Base-by-base conservation (phyloP, 805 yeast genomes). In the Starmera pachycereana region DNA sequence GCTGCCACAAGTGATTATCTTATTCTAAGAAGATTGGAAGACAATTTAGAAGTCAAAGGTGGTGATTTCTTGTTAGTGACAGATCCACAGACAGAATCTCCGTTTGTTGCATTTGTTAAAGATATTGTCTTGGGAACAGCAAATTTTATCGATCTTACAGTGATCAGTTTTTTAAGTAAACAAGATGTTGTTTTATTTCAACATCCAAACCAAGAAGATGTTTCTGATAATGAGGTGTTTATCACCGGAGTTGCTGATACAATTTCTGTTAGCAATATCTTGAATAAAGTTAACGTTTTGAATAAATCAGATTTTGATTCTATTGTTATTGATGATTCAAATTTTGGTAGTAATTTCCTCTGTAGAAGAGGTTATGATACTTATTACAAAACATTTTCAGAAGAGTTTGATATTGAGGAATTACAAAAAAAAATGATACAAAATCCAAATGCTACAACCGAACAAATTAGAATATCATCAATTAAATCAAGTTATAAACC, bases 51-150 rank as follows among this genome's bases (percentile, higher is more conserved):
- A 36, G 47, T 81, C 16, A 62, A 63, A 22, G 63, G 65, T 9
- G 88, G 88, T 4, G 79, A 74, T 44, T 60, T 72, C 32, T 50
- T 80, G 0, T 52, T 76, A 8, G 60, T 72, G 33, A 58, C 57
- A 29, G 63, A 62, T 40, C 59, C 58, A 4, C 52, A 44, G 1
- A 58, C 54, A 2, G 56, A 57, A 2, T 45, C 53, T 2, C 59
- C 68, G 1, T 68, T 62, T 35, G 60, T 74, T 3, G 78, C 68
- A 7, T 47, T 78, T 30, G 62, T 81, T 12, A 67, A 66, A 37
- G 78, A 75, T 34, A 72, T 78, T 12, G 47, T 59, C 14, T 63
- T 71, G 40, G 82, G 80, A 4, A 69, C 68, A 5, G 65, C 68
- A 31, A 62, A 62, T 37, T 68, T 65, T 38, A 58, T 79, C 2